phyloP scores from a whole-genome alignment of 257 asterid genomes.

The Anisodus tanguticus region DNA sequence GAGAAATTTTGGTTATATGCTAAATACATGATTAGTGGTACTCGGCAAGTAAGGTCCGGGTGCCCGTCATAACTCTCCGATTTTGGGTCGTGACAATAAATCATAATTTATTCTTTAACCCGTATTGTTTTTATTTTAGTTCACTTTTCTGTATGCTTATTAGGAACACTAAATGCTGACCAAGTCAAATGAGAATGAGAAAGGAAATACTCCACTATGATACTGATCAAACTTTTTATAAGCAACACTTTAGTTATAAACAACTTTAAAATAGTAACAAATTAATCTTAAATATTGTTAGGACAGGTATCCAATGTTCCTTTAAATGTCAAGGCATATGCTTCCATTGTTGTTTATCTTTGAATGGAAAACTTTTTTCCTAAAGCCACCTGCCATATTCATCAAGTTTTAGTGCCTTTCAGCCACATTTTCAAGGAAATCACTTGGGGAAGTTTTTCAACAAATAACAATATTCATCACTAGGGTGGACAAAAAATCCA shows the following conservation, averaged over 20 bases:
- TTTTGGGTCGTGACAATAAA: too few relatives aligned
- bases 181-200: not conserved
- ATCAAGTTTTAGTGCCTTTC: constrained; percentile 21
- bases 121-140: not conserved
- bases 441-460: too few relatives aligned
- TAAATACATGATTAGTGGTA: too few relatives aligned
- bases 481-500: too few relatives aligned
- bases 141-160: not conserved
- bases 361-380: constrained; percentile 89
- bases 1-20: too few relatives aligned
- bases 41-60: too few relatives aligned
- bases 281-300: constrained; percentile 80
- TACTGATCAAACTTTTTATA: not conserved
- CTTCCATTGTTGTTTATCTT: constrained; percentile 80
- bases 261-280: not conserved
- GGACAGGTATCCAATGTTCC: constrained; percentile 96
- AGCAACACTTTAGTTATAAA: not conserved
- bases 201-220: not conserved
- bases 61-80: too few relatives aligned
- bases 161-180: not conserved
- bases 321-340: constrained; percentile 89
- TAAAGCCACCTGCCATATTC: constrained; percentile 72
- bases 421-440: not conserved
- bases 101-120: too few relatives aligned
- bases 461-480: too few relatives aligned